phyloP scores from a whole-genome alignment of 345 rosid genomes.

The Cardamine chenopodiifolia region DNA sequence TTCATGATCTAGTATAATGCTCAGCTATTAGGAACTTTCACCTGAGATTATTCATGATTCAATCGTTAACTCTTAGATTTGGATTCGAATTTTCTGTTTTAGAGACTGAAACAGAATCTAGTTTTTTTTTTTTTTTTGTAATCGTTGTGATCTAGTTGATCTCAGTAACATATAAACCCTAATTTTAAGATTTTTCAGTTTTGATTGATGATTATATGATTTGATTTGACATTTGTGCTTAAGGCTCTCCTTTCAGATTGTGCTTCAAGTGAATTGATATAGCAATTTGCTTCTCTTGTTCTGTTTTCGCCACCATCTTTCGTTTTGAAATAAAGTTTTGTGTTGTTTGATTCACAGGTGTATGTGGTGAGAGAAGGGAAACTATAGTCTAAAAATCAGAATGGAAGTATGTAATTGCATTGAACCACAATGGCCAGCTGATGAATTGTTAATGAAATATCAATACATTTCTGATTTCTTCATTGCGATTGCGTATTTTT shows the following conservation, averaged over 20 bases:
- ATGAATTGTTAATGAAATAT: constrained; percentile 87
- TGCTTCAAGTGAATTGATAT: neutral
- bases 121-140: neutral
- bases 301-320: neutral
- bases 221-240: neutral
- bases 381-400: neutral
- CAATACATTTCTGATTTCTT: constrained; percentile 99
- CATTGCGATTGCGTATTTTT: constrained; percentile 95
- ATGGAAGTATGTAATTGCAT: constrained; percentile 95
- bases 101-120: neutral
- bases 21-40: neutral
- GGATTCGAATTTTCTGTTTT: neutral
- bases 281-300: neutral
- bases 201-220: neutral
- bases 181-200: neutral
- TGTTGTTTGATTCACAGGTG: constrained; percentile 34
- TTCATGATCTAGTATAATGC: constrained; percentile 2
- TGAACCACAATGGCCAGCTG: constrained; percentile 96
- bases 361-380: constrained; percentile 41
- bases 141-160: constrained; percentile 13
- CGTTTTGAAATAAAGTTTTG: neutral
- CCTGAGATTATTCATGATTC: neutral
- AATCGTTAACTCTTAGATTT: constrained; percentile 2
- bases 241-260: neutral
- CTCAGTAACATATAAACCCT: neutral